Evolutionary conservation across 352 stramenopile species (phyloP).

Genomic region (Globisporangium cederbergense): DNA sequence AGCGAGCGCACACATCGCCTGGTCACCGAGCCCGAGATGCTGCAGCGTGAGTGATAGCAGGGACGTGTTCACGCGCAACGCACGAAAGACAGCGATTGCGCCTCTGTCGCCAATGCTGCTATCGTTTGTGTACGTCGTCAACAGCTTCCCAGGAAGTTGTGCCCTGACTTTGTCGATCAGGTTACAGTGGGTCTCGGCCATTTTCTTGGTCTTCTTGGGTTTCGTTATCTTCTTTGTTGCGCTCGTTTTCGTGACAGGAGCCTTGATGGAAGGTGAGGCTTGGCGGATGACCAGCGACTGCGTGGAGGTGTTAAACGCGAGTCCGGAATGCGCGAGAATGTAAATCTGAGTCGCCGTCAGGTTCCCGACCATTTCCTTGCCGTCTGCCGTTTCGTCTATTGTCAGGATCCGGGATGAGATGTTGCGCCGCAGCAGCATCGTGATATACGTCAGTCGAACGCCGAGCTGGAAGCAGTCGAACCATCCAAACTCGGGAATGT

Average conservation of each 20-base stretch:
- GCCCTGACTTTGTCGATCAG: background rate
- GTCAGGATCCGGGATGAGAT: slow-evolving; percentile 37
- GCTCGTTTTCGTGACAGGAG: slow-evolving; percentile 12
- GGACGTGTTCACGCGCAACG: slow-evolving; percentile 44
- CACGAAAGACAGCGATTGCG: slow-evolving; percentile 47
- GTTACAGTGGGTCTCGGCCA: background rate
- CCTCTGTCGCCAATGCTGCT: slow-evolving; percentile 22
- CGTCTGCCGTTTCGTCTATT: slow-evolving; percentile 27
- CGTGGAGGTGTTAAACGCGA: slow-evolving; percentile 42
- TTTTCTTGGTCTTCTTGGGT: slow-evolving; percentile 1
- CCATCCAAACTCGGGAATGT: slow-evolving; percentile 49
- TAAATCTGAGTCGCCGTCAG: slow-evolving; percentile 27
- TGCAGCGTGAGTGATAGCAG: slow-evolving; percentile 52
- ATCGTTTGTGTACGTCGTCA: slow-evolving; percentile 2
- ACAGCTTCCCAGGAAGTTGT: background rate
- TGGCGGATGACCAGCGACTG: slow-evolving; percentile 32
- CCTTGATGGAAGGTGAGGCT: background rate
- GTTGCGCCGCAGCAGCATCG: slow-evolving; percentile 46
- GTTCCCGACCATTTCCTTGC: slow-evolving; percentile 6
- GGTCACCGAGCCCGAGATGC: slow-evolving; percentile 43
- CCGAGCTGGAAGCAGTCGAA: slow-evolving; percentile 49
- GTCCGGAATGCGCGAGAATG: slow-evolving; percentile 30
- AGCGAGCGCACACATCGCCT: slow-evolving; percentile 48
- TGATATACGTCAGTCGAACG: slow-evolving; percentile 37
- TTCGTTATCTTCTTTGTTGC: slow-evolving; percentile 9